These are phyloP conservation scores for Terfezia claveryi DNA, from an alignment of 495 filamentous ascomycete species.

Conservation along the genomic window DNA sequence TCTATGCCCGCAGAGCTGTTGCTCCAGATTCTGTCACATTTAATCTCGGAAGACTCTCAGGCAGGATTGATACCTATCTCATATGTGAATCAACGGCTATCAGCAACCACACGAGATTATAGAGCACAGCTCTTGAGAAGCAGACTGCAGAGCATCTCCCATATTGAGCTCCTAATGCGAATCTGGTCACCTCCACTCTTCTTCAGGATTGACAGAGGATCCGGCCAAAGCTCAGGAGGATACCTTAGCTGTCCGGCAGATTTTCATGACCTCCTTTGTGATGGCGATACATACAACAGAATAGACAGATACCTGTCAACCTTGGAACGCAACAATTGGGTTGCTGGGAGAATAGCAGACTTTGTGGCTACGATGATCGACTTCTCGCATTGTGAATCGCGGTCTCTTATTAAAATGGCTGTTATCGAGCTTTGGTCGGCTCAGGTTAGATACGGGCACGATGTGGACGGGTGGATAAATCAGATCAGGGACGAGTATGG, in stretches of 20 bases:
- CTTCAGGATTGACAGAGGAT: constrained; percentile 8
- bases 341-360: constrained; percentile 13
- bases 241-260: constrained; percentile 6
- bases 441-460: constrained; percentile 16
- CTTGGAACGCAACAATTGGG: constrained; percentile 10
- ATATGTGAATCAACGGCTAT: constrained; percentile 11
- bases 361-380: constrained; percentile 12
- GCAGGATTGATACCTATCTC: constrained; percentile 5
- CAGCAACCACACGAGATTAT: constrained; percentile 10
- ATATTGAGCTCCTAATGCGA: constrained; percentile 17
- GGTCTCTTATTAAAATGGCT: constrained; percentile 8
- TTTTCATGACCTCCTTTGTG: constrained; percentile 16
- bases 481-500: constrained; percentile 10
- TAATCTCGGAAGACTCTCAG: background rate
- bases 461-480: constrained; percentile 15
- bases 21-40: constrained; percentile 17
- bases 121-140: constrained; percentile 8
- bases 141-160: constrained; percentile 14
- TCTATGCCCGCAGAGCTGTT: constrained; percentile 18
- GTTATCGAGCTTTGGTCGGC: constrained; percentile 19
- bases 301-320: constrained; percentile 15
- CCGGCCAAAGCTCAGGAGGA: constrained; percentile 1
- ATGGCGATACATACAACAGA: constrained; percentile 7
- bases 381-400: constrained; percentile 3
- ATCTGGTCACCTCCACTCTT: constrained; percentile 21